phyloP scores from a whole-genome alignment of 2,329 filamentous ascomycete genomes.

The Beauveria bassiana region DNA sequence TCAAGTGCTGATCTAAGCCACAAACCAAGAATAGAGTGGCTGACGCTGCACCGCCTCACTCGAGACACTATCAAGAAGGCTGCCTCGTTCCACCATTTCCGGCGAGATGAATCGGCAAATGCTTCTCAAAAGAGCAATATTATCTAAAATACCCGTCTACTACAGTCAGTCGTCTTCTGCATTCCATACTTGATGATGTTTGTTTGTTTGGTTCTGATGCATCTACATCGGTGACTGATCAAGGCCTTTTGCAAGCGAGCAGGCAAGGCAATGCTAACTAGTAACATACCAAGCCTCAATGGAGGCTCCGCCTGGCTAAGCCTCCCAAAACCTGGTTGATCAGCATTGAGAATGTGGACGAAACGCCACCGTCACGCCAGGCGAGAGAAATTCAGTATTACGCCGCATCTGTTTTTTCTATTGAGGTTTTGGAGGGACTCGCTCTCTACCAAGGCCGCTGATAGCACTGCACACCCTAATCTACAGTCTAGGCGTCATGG shows the following conservation, averaged over 20 bases:
- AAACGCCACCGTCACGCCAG: neutral
- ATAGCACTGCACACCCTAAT: too few relatives aligned
- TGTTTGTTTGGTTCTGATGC: neutral
- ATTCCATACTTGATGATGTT: neutral
- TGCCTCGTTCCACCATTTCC: neutral
- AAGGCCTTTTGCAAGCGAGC: neutral
- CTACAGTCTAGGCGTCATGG: neutral
- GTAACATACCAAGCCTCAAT: neutral
- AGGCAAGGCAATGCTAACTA: neutral
- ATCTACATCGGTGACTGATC: neutral
- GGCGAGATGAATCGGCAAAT: neutral
- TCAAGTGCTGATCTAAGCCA: constrained; percentile 8
- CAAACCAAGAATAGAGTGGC: constrained; percentile 1
- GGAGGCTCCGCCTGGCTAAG: neutral
- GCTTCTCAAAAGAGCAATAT: neutral
- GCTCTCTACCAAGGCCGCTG: neutral
- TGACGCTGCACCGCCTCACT: constrained; percentile 5
- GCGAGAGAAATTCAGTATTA: neutral
- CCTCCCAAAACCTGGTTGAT: neutral
- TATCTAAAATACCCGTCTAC: neutral
- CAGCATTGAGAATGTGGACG: neutral
- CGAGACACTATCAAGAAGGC: neutral
- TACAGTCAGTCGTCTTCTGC: neutral
- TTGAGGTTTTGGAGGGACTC: neutral
- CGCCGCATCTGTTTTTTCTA: neutral